Percentiles rank a stretch among this genome's conserved stretches.
Evolutionary conservation across 2,329 filamentous ascomycete species (phyloP).

Genomic region (Dendryphion nanum): DNA sequence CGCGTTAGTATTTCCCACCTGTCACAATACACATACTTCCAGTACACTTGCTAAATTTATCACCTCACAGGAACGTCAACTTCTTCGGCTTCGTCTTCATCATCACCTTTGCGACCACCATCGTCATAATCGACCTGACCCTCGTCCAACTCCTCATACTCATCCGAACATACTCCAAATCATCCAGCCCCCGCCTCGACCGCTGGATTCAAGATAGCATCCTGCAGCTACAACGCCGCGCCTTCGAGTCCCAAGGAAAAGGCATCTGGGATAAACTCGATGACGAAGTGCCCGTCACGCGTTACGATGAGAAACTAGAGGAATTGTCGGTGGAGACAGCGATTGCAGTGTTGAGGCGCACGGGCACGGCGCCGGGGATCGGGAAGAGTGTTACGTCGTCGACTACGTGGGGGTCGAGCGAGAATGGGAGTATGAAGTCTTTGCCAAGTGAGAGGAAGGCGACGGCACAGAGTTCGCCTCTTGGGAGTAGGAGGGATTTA

Average conservation of each 20-base stretch:
- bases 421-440: not conserved
- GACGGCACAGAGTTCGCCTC: no score
- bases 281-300: constrained; percentile 5
- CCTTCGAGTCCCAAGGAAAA: constrained; percentile 4
- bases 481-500: no score
- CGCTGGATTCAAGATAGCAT: constrained; percentile 11
- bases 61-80: constrained; percentile 10
- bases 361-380: not conserved
- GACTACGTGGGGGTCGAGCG: not conserved
- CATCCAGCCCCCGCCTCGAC: constrained; percentile 1
- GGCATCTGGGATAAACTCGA: constrained; percentile 4
- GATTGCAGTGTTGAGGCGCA: not conserved
- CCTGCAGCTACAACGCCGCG: constrained; percentile 10
- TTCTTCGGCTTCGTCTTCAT: constrained; percentile 10
- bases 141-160: constrained; percentile 7
- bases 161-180: constrained; percentile 1
- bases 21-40: no score
- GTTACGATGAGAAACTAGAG: no score
- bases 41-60: not conserved
- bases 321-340: no score
- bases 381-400: not conserved
- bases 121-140: constrained; percentile 6
- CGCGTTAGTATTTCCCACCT: constrained; percentile 1
- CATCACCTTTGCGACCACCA: constrained; percentile 1
- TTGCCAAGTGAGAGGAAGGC: no score